Evolutionary conservation across 2,329 filamentous ascomycete species (phyloP).

Genomic region (Phaeosphaeria sp.): DNA sequence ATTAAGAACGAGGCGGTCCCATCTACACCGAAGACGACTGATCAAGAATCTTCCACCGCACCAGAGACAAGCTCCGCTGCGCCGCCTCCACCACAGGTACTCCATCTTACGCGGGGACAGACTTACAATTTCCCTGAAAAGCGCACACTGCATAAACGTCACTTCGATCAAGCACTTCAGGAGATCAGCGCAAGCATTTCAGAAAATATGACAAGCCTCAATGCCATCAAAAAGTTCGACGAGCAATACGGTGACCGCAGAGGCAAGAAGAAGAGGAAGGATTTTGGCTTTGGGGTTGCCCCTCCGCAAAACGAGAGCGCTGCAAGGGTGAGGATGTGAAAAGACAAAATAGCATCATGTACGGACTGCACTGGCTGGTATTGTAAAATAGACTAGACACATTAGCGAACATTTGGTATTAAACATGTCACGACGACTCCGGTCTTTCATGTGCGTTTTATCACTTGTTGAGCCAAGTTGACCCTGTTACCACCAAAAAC

Average conservation of each 20-base stretch:
- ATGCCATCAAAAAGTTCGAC: constrained; percentile 91
- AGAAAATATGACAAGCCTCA: constrained; percentile 88
- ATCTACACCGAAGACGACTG: not conserved
- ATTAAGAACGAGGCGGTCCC: not conserved
- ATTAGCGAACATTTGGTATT: not conserved
- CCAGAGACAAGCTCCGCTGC: constrained; percentile 4
- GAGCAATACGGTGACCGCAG: constrained; percentile 89
- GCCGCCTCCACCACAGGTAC: constrained; percentile 33
- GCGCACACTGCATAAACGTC: constrained; percentile 68
- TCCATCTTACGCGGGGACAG: constrained; percentile 36
- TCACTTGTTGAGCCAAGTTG: too few species aligned
- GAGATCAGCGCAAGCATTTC: constrained; percentile 93
- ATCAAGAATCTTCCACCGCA: constrained; percentile 1
- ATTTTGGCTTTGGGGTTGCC: constrained; percentile 57
- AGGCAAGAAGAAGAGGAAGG: constrained; percentile 66
- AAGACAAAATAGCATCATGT: not conserved
- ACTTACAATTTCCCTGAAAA: constrained; percentile 70
- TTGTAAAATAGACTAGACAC: not conserved
- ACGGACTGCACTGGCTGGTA: not conserved
- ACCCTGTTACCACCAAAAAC: too few species aligned
- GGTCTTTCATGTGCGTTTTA: too few species aligned
- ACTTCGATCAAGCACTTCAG: constrained; percentile 84
- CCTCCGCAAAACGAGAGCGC: constrained; percentile 37
- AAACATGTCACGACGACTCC: too few species aligned
- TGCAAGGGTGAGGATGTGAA: constrained; percentile 38